These are phyloP conservation scores for Schwanniomyces occidentalis DNA, from an alignment of 805 yeast species.

Conservation along the genomic window DNA sequence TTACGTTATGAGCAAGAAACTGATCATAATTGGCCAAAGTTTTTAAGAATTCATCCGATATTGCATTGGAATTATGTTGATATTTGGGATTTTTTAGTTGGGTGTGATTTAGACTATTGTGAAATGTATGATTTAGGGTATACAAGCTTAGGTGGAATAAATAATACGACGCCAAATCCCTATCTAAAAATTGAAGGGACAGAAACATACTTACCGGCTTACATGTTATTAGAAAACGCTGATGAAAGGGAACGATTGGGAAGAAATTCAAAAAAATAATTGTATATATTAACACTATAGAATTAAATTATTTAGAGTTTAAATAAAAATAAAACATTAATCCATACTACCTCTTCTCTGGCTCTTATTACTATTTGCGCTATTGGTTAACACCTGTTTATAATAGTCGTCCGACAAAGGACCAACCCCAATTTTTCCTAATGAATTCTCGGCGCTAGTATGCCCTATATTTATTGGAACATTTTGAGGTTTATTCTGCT, in stretches of 20 bases:
- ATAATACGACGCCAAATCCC: slow-evolving; percentile 74
- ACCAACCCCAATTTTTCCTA: slow-evolving; percentile 81
- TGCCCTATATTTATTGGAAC: slow-evolving; percentile 44
- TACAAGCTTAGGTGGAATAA: slow-evolving; percentile 83
- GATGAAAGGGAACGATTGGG: slow-evolving; percentile 56
- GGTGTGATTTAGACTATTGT: slow-evolving; percentile 66
- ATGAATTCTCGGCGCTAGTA: slow-evolving; percentile 78
- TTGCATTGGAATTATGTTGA: slow-evolving; percentile 83
- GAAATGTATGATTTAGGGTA: slow-evolving; percentile 77
- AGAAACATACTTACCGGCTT: slow-evolving; percentile 51
- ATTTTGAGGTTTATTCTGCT: slow-evolving; percentile 36
- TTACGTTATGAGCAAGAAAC: slow-evolving; percentile 68
- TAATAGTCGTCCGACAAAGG: slow-evolving; percentile 56
- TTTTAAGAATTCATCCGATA: slow-evolving; percentile 82
- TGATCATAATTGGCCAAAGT: slow-evolving; percentile 90
- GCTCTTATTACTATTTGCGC: slow-evolving; percentile 22
- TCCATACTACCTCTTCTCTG: slow-evolving; percentile 19
- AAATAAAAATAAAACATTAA: not conserved
- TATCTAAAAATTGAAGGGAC: slow-evolving; percentile 23
- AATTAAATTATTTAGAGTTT: no score
- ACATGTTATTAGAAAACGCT: slow-evolving; percentile 57
- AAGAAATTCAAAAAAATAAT: slow-evolving; percentile 15
- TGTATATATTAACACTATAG: slow-evolving; percentile 1
- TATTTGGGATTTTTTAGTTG: slow-evolving; percentile 79
- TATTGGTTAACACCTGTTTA: slow-evolving; percentile 21